Evolutionary conservation across 164 flowering plant genomes (phyloP), one percentile per base, ranked within the genome.

Genomic region (Tetracentron sinense): DNA sequence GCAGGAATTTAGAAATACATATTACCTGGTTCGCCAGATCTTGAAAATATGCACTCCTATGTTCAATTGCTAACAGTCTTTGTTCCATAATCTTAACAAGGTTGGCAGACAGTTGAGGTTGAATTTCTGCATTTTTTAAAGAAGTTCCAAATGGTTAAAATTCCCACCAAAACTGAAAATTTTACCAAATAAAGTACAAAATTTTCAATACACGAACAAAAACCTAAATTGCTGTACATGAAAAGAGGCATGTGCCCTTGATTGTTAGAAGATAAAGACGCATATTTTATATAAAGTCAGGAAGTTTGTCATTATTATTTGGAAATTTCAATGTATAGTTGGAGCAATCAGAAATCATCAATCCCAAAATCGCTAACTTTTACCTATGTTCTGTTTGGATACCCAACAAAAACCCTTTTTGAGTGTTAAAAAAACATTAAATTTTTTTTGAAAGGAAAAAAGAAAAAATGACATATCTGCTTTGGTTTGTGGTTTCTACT

Each of bases 21-120:
- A 38, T 8, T 58, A 72, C 98, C 98, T 73, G 83, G 73, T 83
- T 79, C 12, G 87, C 42, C 33, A 87, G 30, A 60, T 66, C 69
- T 61, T 83, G 82, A 47, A 92, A 90, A 73, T 52, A 69, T 70
- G 78, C 64, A 72, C 54, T 77, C 64, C 87, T 63, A 35, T 74
- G 78, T 56, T 88, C 92, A 35, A 92, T 90, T 22, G 82, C 79
- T 2, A 83, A 80, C 29, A 88, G 58, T 67, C 86, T 78, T 26
- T 78, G 83, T 29, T 90, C 96, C 97, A 93, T 90, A 21, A 93
- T 84, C 63, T 73, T 84, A 27, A 90, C 54, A 7, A 90, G 69
- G 54, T 84, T 83, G 3, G 68, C 28, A 0, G 97, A 84, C 21
- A 90, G 29, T 23, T 79, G 87, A 52, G 81, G 68, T 51, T 67